These are phyloP conservation scores for Colletotrichum cordylinicola DNA, from an alignment of 2,329 filamentous ascomycete genomes.

Conservation along the genomic window DNA sequence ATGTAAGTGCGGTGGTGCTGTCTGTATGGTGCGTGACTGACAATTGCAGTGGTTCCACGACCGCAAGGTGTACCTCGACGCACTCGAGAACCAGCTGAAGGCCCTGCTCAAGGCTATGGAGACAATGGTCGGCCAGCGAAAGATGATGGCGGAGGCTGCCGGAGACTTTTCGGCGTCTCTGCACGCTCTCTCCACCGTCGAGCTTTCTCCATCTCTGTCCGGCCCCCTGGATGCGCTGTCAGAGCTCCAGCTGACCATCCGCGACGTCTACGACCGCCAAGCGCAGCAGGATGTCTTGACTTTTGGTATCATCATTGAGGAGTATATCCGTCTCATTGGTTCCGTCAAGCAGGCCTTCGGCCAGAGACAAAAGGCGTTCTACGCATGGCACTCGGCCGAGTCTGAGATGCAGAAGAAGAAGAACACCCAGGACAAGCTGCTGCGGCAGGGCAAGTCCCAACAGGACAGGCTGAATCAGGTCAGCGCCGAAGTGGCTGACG, in stretches of 20 bases:
- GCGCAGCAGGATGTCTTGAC: slow-evolving; percentile 97
- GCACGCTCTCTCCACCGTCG: slow-evolving; percentile 90
- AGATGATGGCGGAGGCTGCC: slow-evolving; percentile 91
- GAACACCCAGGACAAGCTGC: slow-evolving; percentile 88
- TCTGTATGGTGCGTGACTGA: slow-evolving; percentile 9
- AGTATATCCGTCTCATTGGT: slow-evolving; percentile 95
- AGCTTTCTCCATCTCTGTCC: slow-evolving; percentile 87
- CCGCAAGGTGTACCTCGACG: slow-evolving; percentile 91
- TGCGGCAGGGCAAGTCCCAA: slow-evolving; percentile 92
- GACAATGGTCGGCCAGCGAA: slow-evolving; percentile 88
- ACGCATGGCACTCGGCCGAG: slow-evolving; percentile 92
- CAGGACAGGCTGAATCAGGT: slow-evolving; percentile 94
- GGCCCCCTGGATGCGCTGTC: slow-evolving; percentile 90
- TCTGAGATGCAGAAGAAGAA: slow-evolving; percentile 91
- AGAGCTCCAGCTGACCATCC: slow-evolving; percentile 90
- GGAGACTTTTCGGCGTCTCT: slow-evolving; percentile 92
- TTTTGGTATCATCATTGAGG: slow-evolving; percentile 95
- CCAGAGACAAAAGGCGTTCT: slow-evolving; percentile 94
- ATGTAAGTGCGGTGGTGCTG: slow-evolving; percentile 61
- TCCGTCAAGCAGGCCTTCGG: slow-evolving; percentile 92
- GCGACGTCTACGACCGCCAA: slow-evolving; percentile 94
- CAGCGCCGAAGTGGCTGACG: slow-evolving; percentile 91
- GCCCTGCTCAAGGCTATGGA: slow-evolving; percentile 93
- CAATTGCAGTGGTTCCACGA: slow-evolving; percentile 89
- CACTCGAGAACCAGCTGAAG: slow-evolving; percentile 89